These are phyloP conservation scores for Yarrowia sp. DNA, from an alignment of 805 yeast genomes.

Conservation along the genomic window DNA sequence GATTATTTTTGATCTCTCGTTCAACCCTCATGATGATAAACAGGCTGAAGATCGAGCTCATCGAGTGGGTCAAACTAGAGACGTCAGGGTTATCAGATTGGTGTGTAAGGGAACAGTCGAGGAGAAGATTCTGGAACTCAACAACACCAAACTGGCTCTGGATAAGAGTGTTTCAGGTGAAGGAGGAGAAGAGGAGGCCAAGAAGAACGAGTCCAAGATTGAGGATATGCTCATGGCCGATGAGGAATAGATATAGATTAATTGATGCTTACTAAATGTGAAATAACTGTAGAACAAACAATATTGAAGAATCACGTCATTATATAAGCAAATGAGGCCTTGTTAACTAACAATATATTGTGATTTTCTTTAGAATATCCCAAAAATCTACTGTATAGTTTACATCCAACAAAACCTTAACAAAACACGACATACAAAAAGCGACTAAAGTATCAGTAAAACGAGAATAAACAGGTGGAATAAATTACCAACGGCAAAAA, in stretches of 20 bases:
- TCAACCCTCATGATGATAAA: constrained; percentile 97
- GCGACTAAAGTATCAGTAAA: too few relatives aligned
- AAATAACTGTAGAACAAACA: too few relatives aligned
- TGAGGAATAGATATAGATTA: neutral
- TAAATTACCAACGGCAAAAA: too few relatives aligned
- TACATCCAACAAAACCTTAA: too few relatives aligned
- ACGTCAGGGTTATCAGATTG: constrained; percentile 74
- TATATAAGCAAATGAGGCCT: too few relatives aligned
- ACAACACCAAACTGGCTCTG: constrained; percentile 84
- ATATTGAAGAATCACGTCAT: too few relatives aligned
- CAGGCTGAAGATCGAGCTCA: constrained; percentile 99
- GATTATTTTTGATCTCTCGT: constrained; percentile 86
- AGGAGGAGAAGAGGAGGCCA: constrained; percentile 39
- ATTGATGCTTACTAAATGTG: too few relatives aligned
- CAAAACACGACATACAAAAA: too few relatives aligned
- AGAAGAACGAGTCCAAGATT: constrained; percentile 16
- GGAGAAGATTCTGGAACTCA: constrained; percentile 81
- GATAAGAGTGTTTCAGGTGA: constrained; percentile 51
- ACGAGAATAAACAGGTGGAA: too few relatives aligned
- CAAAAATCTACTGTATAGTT: too few relatives aligned
- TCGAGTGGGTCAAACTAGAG: constrained; percentile 89
- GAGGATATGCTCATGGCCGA: constrained; percentile 24
- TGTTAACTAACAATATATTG: too few relatives aligned
- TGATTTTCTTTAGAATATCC: too few relatives aligned
- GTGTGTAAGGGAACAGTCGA: constrained; percentile 77